phyloP scores from a whole-genome alignment of 768 basidiomycete species.

The Collybia sp. region DNA sequence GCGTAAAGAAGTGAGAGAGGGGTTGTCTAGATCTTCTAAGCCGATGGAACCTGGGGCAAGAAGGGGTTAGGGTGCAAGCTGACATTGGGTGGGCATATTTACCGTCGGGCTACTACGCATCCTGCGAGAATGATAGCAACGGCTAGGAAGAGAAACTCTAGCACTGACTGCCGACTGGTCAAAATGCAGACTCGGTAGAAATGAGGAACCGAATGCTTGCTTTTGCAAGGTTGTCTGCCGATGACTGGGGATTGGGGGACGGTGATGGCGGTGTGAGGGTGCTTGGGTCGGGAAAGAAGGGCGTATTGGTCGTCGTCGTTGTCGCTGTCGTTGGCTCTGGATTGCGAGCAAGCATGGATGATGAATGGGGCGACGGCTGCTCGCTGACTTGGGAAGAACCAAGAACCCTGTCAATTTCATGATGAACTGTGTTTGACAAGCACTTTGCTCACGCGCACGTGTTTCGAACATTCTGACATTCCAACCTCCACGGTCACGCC shows the following conservation, averaged over 20 bases:
- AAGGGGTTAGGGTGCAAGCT: constrained; percentile 1
- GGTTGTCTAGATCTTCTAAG: constrained; percentile 8
- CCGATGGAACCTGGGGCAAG: constrained; percentile 5
- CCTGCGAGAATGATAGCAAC: constrained; percentile 17
- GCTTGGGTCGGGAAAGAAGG: constrained; percentile 22
- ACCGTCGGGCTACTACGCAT: constrained; percentile 19
- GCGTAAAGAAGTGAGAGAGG: constrained; percentile 10
- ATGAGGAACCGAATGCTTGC: constrained; percentile 8
- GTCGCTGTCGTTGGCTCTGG: not conserved
- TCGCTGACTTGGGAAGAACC: too few species aligned
- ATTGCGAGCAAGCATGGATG: too few species aligned
- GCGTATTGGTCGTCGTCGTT: constrained; percentile 10
- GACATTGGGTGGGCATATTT: constrained; percentile 5
- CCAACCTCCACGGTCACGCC: too few species aligned
- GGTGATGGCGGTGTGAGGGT: constrained; percentile 7
- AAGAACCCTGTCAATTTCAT: too few species aligned
- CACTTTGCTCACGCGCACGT: too few species aligned
- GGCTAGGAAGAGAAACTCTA: constrained; percentile 25
- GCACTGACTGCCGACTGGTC: constrained; percentile 13
- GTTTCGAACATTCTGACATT: too few species aligned
- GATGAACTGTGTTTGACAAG: too few species aligned
- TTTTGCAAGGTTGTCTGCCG: constrained; percentile 15
- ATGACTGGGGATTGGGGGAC: not conserved
- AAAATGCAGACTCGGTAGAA: not conserved
- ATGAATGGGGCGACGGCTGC: too few species aligned